Conservation (phyloP, 331 rosid genomes). For the Arachis monticola region DNA sequence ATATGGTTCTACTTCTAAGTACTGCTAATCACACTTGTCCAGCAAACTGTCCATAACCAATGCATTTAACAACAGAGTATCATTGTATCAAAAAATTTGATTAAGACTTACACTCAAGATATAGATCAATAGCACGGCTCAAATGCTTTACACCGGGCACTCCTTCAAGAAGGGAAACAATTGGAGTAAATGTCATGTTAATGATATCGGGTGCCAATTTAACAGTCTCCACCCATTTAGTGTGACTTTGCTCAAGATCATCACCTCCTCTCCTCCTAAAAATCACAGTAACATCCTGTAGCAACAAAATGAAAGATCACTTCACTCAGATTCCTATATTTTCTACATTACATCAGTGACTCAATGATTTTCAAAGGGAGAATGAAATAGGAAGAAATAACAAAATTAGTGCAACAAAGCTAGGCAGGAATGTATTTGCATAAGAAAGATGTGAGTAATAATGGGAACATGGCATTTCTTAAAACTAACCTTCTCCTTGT, state of each 20-base stretch:
- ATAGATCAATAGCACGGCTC: constrained; percentile 87
- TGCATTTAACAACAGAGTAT: constrained; percentile 11
- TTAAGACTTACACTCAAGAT: constrained; percentile 81
- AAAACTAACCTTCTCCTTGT: constrained; percentile 92
- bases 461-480: neutral
- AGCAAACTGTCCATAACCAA: constrained; percentile 19
- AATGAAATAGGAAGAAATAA: constrained; percentile 14
- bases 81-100: constrained; percentile 3
- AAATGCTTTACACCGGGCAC: constrained; percentile 83
- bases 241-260: constrained; percentile 96
- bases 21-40: neutral
- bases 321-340: constrained; percentile 16
- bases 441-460: constrained; percentile 1
- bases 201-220: constrained; percentile 89
- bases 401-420: constrained; percentile 12
- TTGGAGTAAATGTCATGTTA: constrained; percentile 94
- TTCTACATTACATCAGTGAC: constrained; percentile 34
- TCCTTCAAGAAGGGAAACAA: constrained; percentile 89
- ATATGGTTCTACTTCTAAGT: neutral
- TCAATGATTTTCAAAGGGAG: neutral
- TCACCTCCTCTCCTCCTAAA: constrained; percentile 99
- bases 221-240: constrained; percentile 90
- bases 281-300: constrained; percentile 96
- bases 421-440: constrained; percentile 23
- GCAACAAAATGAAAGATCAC: constrained; percentile 38